Conservation (phyloP, 2,329 filamentous ascomycete genomes). For the Trichophaea hybrida region DNA sequence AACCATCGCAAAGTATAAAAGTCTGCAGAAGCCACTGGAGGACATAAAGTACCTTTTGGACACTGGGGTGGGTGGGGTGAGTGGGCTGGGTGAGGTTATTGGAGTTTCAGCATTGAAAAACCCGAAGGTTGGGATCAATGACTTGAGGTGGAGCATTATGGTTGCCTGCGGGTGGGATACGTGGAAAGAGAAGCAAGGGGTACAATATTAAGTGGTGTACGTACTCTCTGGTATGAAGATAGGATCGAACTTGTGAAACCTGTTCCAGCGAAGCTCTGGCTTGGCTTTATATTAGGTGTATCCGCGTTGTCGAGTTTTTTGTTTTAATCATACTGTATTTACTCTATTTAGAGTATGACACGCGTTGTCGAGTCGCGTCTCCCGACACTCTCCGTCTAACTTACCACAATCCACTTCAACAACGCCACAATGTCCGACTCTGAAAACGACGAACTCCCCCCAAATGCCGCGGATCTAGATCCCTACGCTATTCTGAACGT, state of each 20-base stretch:
- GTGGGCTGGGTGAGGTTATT: slow-evolving; percentile 44
- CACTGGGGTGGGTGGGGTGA: slow-evolving; percentile 30
- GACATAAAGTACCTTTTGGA: slow-evolving; percentile 34
- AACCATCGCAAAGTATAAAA: slow-evolving; percentile 31
- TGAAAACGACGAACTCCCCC: slow-evolving; percentile 38
- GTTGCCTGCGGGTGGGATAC: slow-evolving; percentile 45
- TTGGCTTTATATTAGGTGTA: not conserved
- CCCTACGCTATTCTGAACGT: slow-evolving; percentile 72
- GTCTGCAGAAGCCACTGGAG: slow-evolving; percentile 29
- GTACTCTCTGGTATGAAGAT: not conserved
- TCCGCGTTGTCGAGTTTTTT: not conserved
- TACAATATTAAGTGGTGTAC: not conserved
- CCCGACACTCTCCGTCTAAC: slow-evolving; percentile 6
- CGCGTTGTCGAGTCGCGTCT: not conserved
- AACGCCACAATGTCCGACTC: slow-evolving; percentile 34
- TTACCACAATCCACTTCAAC: slow-evolving; percentile 18
- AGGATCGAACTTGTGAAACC: too few relatives aligned
- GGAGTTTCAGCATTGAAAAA: slow-evolving; percentile 40
- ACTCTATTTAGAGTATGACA: too few relatives aligned
- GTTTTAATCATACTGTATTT: too few relatives aligned
- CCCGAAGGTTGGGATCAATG: slow-evolving; percentile 43
- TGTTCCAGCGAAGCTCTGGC: too few relatives aligned
- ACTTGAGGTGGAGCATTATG: slow-evolving; percentile 49
- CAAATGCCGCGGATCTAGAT: slow-evolving; percentile 48
- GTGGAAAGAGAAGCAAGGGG: slow-evolving; percentile 7